Base-by-base conservation (phyloP, 2,329 filamentous ascomycete genomes). In the Cytospora leucostoma region DNA sequence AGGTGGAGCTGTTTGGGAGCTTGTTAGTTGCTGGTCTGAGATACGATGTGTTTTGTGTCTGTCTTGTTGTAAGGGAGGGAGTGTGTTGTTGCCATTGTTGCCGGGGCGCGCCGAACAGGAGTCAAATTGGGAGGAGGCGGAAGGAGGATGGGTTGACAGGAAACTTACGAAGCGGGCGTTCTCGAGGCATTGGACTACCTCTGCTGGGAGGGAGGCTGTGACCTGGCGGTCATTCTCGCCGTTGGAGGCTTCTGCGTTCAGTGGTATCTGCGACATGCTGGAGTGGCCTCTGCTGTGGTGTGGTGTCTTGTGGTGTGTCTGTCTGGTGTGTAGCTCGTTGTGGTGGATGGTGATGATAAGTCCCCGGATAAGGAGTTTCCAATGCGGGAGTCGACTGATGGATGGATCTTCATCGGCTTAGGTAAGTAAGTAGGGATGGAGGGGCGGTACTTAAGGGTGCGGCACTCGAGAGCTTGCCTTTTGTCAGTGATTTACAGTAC, bases 101-200 rank as follows among this genome's bases (percentile, higher is more conserved):
- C n/a, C n/a, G n/a, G n/a, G n/a, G n/a, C n/a, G n/a, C n/a, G n/a
- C n/a, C n/a, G n/a, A n/a, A n/a, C n/a, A n/a, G n/a, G n/a, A n/a
- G n/a, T n/a, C n/a, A n/a, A n/a, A n/a, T n/a, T 13, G 40, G 58
- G 35, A 37, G 33, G 57, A n/a, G n/a, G n/a, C n/a, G n/a, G 61
- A 68, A 65, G 67, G 64, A 64, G 63, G 51, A 21, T 55, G 53
- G 37, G 27, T 35, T 52, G 32, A 56, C 66, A 37, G 61, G 35
- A 37, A 10, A 79, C 84, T 71, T 85, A 97, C 93, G 79, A 97
- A 99, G 70, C 94, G 89, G 56, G 94, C 92, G 79, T 97, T 98
- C 74, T 96, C 89, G 32, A 99, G 86, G 74, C 93, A 97, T 71
- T 93, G 88, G 13, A 95, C 84, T 27, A 98, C 95, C 76, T 97